Evolutionary conservation across 805 yeast genomes (phyloP).

Genomic region (Zygotorulaspora chibaensis): DNA sequence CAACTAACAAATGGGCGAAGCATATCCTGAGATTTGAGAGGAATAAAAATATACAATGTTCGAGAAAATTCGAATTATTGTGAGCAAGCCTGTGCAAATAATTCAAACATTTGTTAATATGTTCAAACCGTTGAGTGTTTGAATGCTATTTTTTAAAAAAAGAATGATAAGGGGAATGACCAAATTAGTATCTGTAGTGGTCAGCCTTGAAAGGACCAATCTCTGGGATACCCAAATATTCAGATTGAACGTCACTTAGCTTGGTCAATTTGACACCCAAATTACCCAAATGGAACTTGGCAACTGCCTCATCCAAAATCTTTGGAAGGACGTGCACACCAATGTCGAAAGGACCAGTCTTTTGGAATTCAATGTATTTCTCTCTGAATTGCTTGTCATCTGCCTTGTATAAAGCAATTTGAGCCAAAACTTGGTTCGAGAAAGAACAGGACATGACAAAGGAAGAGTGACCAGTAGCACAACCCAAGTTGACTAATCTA

Average conservation of each 20-base stretch:
- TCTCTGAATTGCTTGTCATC: conserved; percentile 73
- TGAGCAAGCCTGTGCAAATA: conserved; percentile 1
- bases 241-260: conserved; percentile 78
- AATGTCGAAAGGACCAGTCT: conserved; percentile 82
- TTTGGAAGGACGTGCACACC: conserved; percentile 97
- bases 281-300: conserved; percentile 92
- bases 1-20: background rate
- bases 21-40: conserved; percentile 2
- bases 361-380: conserved; percentile 82
- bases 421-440: conserved; percentile 99
- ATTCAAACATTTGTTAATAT: background rate
- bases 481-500: conserved; percentile 98
- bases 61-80: background rate
- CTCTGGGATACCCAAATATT: conserved; percentile 84
- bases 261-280: conserved; percentile 83
- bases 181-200: conserved; percentile 85
- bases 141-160: conserved; percentile 10
- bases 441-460: conserved; percentile 99
- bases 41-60: conserved; percentile 1
- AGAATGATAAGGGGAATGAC: conserved; percentile 1
- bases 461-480: conserved; percentile 99
- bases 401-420: conserved; percentile 93
- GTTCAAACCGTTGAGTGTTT: conserved; percentile 23
- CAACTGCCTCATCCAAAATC: conserved; percentile 97
- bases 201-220: conserved; percentile 98